Conservation (phyloP, 352 stramenopile genomes). For the Peronosclerospora sorghi region DNA sequence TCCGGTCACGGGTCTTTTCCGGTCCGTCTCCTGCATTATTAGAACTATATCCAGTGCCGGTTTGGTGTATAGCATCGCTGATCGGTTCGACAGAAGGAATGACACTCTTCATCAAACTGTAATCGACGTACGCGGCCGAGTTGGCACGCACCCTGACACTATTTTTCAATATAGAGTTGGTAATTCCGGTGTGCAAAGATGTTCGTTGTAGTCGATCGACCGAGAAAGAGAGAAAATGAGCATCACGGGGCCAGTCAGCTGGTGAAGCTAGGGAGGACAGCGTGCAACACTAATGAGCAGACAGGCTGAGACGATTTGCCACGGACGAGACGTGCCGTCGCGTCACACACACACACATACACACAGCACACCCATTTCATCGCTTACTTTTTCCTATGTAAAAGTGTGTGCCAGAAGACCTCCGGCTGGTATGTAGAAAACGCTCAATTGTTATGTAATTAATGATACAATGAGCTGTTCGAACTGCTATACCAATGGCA, state of each 20-base stretch:
- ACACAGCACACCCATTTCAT: no score
- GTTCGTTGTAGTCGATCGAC: background rate
- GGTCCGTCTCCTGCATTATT: slow-evolving; percentile 68
- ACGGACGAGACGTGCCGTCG: no score
- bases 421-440: no score
- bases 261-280: slow-evolving; percentile 20
- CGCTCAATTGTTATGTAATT: no score
- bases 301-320: background rate
- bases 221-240: slow-evolving; percentile 30
- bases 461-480: no score
- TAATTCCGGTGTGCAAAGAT: no score
- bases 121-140: background rate
- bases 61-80: slow-evolving; percentile 43
- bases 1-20: slow-evolving; percentile 81
- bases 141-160: no score
- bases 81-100: background rate
- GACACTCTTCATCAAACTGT: background rate
- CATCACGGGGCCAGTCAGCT: slow-evolving; percentile 26
- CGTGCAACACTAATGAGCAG: background rate
- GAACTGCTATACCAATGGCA: no score
- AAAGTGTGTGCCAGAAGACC: no score
- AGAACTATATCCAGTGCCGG: slow-evolving; percentile 47
- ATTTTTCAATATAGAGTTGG: no score
- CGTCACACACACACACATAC: no score
- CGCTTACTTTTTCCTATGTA: no score